These are phyloP conservation scores for Ceratobasidium theobromae DNA, from an alignment of 1,284 basidiomycete species.

Conservation along the genomic window DNA sequence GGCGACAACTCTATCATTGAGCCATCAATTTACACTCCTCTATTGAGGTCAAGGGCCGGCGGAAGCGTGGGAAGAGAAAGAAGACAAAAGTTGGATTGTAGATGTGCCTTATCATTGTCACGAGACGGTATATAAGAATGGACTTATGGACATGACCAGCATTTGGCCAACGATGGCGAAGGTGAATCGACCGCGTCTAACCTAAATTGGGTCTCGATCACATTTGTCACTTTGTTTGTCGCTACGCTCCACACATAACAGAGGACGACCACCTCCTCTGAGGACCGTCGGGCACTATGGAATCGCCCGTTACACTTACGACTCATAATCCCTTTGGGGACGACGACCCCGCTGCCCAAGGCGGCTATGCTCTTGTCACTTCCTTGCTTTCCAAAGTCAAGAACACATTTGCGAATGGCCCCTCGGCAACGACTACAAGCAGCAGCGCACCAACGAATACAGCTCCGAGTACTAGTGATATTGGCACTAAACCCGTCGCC, in stretches of 20 bases:
- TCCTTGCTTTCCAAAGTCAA: slow-evolving; percentile 76
- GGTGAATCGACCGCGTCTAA: neutral
- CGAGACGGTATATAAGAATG: no score
- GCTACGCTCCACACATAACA: neutral
- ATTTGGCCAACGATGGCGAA: neutral
- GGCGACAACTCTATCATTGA: slow-evolving; percentile 13
- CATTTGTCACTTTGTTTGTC: neutral
- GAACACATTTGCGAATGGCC: slow-evolving; percentile 66
- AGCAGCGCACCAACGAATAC: slow-evolving; percentile 40
- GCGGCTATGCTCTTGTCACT: slow-evolving; percentile 74
- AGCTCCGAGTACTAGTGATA: slow-evolving; percentile 44
- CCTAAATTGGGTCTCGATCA: neutral
- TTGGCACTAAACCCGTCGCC: slow-evolving; percentile 48
- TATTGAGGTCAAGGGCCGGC: neutral
- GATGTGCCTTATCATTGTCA: no score
- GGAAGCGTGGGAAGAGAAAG: neutral
- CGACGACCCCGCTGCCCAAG: slow-evolving; percentile 81
- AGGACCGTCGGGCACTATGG: neutral
- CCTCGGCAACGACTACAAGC: slow-evolving; percentile 51
- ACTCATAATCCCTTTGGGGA: slow-evolving; percentile 73
- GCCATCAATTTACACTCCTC: neutral
- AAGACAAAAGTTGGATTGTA: no score
- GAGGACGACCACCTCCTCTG: neutral
- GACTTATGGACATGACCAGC: no score
- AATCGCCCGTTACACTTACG: slow-evolving; percentile 18